Evolutionary conservation across 352 stramenopile genomes (phyloP).

Genomic region (Sclerospora graminicola): DNA sequence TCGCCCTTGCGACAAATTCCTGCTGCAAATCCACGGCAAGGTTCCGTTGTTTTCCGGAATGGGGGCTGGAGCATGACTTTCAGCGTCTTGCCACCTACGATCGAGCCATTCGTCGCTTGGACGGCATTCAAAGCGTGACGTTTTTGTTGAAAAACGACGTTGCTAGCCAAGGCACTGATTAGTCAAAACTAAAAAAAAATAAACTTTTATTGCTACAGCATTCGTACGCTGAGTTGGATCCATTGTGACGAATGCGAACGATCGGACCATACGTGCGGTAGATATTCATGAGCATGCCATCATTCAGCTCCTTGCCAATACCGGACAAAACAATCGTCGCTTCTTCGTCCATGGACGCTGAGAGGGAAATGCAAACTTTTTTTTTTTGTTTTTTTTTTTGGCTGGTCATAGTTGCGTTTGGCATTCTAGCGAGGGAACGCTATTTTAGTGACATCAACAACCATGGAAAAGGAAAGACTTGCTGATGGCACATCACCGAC

Average conservation of each 20-base stretch:
- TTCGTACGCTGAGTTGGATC: conserved; percentile 40
- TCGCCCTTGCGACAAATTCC: conserved; percentile 53
- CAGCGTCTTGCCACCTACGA: conserved; percentile 47
- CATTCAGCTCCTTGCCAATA: conserved; percentile 24
- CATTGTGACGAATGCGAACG: conserved; percentile 36
- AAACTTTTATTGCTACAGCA: background rate
- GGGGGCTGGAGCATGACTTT: conserved; percentile 26
- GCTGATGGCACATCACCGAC: background rate
- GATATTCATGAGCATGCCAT: conserved; percentile 41
- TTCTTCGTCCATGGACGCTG: conserved; percentile 5
- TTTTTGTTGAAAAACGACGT: conserved; percentile 28
- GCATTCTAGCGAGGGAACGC: conserved; percentile 8
- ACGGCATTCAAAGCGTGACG: conserved; percentile 26
- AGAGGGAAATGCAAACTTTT: background rate
- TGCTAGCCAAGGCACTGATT: conserved; percentile 9
- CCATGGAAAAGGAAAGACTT: background rate
- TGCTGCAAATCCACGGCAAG: conserved; percentile 45
- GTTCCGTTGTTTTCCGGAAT: conserved; percentile 29
- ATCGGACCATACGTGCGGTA: conserved; percentile 49
- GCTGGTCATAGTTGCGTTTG: conserved; percentile 9
- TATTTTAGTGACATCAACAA: background rate
- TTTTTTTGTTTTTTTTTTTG: conserved; percentile 13
- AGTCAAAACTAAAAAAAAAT: background rate
- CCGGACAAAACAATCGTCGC: conserved; percentile 40
- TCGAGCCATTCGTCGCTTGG: conserved; percentile 35